Evolutionary conservation across 73 alveolate species (phyloP), one percentile per base, ranked within the genome.

Genomic region (Paramecium octaurelia): DNA sequence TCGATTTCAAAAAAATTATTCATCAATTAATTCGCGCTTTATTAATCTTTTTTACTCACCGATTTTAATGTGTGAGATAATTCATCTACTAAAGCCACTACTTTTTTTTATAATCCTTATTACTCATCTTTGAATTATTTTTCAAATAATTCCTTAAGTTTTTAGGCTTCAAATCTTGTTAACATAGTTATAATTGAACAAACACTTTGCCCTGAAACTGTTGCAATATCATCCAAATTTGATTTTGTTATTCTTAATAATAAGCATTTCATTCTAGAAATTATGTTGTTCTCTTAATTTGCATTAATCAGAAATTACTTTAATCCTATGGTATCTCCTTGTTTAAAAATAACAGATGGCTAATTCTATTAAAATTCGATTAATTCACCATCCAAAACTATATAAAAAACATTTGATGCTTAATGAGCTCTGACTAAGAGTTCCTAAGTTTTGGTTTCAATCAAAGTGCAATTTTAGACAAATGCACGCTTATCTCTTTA

Each of bases 341-440:
- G 7, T 80, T 80, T 80, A n/a, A 5, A 80, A 0, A 43, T 23
- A 23, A 31, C 18, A 23, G 64, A 59, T 42, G 71, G 42, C 24
- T 21, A 14, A 21, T 23, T 23, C 6, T 80, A 10, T 44, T 80
- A 8, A 80, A 80, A 80, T 20, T 80, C 91, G 3, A 80, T 64
- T 44, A 80, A 80, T 80, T 80, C 91, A 18, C 91, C 91, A 10
- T 80, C 76, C 8, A 80, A 80, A 43, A 80, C 57, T 44, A 80
- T 80, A 80, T 80, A 80, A 80, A 80, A 80, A 8, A 34, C 50
- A 24, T 80, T 44, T 9, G 91, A 24, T 42, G 46, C 57, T 24
- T 80, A 20, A 43, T 80, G 70, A 6, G 70, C 20, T 44, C 73
- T 21, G 8, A 48, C 27, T 24, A 80, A 20, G 4, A 80, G 24